Conservation (phyloP, 1,284 basidiomycete genomes). For the Tilletia setariae region DNA sequence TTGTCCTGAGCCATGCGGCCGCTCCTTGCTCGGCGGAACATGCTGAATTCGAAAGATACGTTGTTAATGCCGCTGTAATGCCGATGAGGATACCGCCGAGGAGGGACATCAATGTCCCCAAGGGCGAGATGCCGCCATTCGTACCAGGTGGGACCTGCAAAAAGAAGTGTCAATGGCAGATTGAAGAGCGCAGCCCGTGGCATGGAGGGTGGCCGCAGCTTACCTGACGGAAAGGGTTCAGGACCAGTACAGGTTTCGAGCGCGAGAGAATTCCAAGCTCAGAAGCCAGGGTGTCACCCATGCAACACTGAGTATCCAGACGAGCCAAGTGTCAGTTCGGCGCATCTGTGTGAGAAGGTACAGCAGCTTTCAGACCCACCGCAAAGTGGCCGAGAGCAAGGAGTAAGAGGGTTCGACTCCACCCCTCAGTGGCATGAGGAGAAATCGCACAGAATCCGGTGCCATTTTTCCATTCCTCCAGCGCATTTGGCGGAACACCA, state of each 20-base stretch:
- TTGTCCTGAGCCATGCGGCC: slow-evolving; percentile 66
- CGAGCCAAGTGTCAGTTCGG: too few relatives aligned
- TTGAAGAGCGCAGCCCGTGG: not conserved
- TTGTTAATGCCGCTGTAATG: slow-evolving; percentile 13
- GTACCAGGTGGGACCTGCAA: slow-evolving; percentile 85
- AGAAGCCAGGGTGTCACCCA: slow-evolving; percentile 46
- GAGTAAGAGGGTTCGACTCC: slow-evolving; percentile 22
- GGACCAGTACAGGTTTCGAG: slow-evolving; percentile 32
- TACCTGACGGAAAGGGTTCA: slow-evolving; percentile 5
- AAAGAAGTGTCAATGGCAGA: slow-evolving; percentile 60
- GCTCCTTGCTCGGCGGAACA: slow-evolving; percentile 56
- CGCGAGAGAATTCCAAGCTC: slow-evolving; percentile 45
- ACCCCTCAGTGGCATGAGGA: not conserved
- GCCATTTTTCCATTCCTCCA: not conserved
- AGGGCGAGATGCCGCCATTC: slow-evolving; percentile 77
- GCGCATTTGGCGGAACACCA: not conserved
- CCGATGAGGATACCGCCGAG: slow-evolving; percentile 63
- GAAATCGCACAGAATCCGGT: slow-evolving; percentile 7
- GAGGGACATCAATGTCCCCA: slow-evolving; percentile 72
- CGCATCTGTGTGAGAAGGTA: not conserved
- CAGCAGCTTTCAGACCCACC: slow-evolving; percentile 10
- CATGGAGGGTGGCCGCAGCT: slow-evolving; percentile 61
- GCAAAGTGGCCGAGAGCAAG: slow-evolving; percentile 38
- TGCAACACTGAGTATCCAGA: slow-evolving; percentile 27
- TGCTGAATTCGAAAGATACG: slow-evolving; percentile 17